Conservation (phyloP, 192 early-diverging fungal species). For the Backusella australiensis region DNA sequence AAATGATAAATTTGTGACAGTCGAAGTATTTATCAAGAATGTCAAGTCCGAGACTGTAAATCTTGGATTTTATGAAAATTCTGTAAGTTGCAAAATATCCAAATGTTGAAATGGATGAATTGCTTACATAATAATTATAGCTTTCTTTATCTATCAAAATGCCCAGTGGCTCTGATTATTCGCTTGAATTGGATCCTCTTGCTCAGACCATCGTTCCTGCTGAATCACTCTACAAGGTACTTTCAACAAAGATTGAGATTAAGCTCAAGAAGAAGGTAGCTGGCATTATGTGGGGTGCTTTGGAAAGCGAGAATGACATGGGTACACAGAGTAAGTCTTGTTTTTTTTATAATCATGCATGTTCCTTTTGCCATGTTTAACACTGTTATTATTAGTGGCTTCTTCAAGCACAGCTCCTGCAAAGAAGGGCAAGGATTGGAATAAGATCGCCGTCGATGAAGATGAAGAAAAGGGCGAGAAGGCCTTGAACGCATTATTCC, state of each 20-base stretch:
- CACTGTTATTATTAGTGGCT: background rate
- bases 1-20: conserved; percentile 83
- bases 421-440: conserved; percentile 79
- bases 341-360: background rate
- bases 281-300: conserved; percentile 85
- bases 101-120: no score
- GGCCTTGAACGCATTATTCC: conserved; percentile 90
- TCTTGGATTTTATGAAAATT: conserved; percentile 59
- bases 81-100: conserved; percentile 37
- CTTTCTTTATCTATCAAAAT: conserved; percentile 82
- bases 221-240: conserved; percentile 68
- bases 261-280: conserved; percentile 70
- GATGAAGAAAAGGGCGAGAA: conserved; percentile 87
- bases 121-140: conserved; percentile 15
- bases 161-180: conserved; percentile 82
- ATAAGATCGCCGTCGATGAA: conserved; percentile 68
- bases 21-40: conserved; percentile 92
- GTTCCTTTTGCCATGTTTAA: background rate
- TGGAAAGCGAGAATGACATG: conserved; percentile 66
- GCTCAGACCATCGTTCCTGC: conserved; percentile 71
- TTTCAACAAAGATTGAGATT: conserved; percentile 96
- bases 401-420: conserved; percentile 35
- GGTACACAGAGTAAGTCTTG: conserved; percentile 16
- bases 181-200: conserved; percentile 90
- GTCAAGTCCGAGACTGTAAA: conserved; percentile 67